These are phyloP conservation scores for Cladosporium sp. DNA, from an alignment of 2,329 filamentous ascomycete genomes.

Conservation along the genomic window DNA sequence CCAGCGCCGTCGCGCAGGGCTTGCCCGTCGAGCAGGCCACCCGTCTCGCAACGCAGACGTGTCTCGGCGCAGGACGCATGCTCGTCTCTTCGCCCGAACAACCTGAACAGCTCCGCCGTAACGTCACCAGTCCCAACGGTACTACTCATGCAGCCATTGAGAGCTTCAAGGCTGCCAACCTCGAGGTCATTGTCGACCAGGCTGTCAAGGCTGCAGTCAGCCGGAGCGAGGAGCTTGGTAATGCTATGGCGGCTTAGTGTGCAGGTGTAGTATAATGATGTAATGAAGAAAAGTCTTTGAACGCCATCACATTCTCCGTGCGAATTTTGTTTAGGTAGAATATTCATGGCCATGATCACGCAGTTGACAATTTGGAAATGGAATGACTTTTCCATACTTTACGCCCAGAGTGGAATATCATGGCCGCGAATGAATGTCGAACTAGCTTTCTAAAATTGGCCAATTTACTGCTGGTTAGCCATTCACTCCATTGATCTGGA, in stretches of 20 bases:
- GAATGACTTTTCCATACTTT: too few relatives aligned
- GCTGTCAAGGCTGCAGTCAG: conserved; percentile 25
- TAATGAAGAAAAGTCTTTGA: too few relatives aligned
- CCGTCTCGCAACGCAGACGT: conserved; percentile 25
- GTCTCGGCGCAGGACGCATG: conserved; percentile 27
- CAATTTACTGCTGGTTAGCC: too few relatives aligned
- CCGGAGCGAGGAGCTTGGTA: conserved; percentile 23
- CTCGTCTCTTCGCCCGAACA: conserved; percentile 21
- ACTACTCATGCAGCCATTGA: conserved; percentile 26
- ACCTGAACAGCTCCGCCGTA: conserved; percentile 25
- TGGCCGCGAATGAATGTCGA: too few relatives aligned
- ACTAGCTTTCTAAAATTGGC: too few relatives aligned
- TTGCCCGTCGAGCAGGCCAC: conserved; percentile 24
- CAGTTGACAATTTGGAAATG: too few relatives aligned
- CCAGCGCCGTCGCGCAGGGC: conserved; percentile 23
- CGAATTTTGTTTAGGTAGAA: too few relatives aligned
- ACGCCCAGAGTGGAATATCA: too few relatives aligned
- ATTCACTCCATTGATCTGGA: too few relatives aligned
- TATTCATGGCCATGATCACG: too few relatives aligned
- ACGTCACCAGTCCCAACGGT: conserved; percentile 28
- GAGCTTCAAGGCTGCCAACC: conserved; percentile 24
- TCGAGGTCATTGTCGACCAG: conserved; percentile 23
- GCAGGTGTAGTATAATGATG: not conserved
- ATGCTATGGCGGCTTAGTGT: conserved; percentile 19
- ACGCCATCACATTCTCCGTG: too few relatives aligned